Base-by-base conservation (phyloP, 768 basidiomycete genomes). In the Cytidiella melzeri region DNA sequence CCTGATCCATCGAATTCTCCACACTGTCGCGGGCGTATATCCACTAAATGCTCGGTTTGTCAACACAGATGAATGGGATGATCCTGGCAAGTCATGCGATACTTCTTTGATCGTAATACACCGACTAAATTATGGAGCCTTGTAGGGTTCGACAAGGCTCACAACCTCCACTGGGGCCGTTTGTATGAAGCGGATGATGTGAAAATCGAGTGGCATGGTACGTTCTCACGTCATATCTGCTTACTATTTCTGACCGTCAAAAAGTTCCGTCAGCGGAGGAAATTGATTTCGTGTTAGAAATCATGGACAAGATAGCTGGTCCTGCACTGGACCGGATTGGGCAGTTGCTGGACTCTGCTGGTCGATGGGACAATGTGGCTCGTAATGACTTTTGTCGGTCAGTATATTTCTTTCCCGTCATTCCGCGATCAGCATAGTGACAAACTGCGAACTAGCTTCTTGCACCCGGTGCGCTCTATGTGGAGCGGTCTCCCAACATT, bases 341-440 rank as follows among this genome's bases (percentile, higher is more conserved):
- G 41, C 55, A 56, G 2, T 69, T 95, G 19, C 68, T 91, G 9
- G 69, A 71, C 25, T 72, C 66, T 5, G 74, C 77, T 6, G 65
- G 67, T 12, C 75, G 65, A 41, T 89, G 90, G 81, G 79, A 87
- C 58, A 78, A 68, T 49, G 67, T 78, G 38, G 72, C 77, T 52
- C 79, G 86, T 36, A 90, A 88, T 58, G 88, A 89, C 62, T 89
- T 91, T 60, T 96, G 93, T 68, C 79, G 92, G 79, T 85, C 65
- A 51, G 72, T 61, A 19, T 24, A n/a, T 27, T 41, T 26, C 39
- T 55, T 1, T 39, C 36, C n/a, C 11, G 18, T 26, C 23, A 47
- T 25, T 13, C 39, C 34, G 24, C 23, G 25, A 10, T 47, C 24
- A 45, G 4, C 40, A 11, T 51, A 46, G 58, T 27, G 27, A 49